Percentiles rank a stretch among this genome's conserved stretches.
Conservation (phyloP, 2,329 filamentous ascomycete genomes). For the Truncatella angustata region DNA sequence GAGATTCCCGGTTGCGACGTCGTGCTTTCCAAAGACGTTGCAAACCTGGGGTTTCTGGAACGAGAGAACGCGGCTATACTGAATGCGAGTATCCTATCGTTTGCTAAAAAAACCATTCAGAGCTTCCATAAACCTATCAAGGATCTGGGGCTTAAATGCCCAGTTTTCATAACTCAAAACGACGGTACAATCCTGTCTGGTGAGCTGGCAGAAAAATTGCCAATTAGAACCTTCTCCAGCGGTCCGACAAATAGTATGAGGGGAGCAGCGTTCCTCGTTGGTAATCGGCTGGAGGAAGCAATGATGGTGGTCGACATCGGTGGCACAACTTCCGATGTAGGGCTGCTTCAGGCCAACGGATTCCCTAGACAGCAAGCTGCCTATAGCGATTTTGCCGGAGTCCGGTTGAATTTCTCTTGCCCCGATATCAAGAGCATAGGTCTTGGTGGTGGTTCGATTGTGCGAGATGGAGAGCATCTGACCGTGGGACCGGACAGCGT, state of each 20-base stretch:
- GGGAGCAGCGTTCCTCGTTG: conserved; percentile 58
- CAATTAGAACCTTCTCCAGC: conserved; percentile 61
- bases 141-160: conserved; percentile 48
- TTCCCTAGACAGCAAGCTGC: conserved; percentile 63
- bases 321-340: conserved; percentile 65
- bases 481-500: conserved; percentile 62
- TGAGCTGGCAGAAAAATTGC: conserved; percentile 50
- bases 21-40: conserved; percentile 50
- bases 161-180: conserved; percentile 62
- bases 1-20: conserved; percentile 42
- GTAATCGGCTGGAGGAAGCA: conserved; percentile 31
- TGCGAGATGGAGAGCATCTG: conserved; percentile 38
- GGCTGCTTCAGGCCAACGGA: conserved; percentile 57
- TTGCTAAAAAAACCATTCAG: conserved; percentile 55
- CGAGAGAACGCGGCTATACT: conserved; percentile 65
- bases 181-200: conserved; percentile 60
- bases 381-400: conserved; percentile 60
- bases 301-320: conserved; percentile 66
- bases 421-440: conserved; percentile 60
- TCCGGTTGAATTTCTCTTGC: conserved; percentile 59
- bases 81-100: conserved; percentile 59
- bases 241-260: conserved; percentile 64
- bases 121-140: conserved; percentile 53
- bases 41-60: conserved; percentile 55
- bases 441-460: conserved; percentile 56